A percentile compares a stretch with the other conserved stretches of the same genome.
Conservation (phyloP, 139 green algal genomes). For the Closterium sp. region DNA sequence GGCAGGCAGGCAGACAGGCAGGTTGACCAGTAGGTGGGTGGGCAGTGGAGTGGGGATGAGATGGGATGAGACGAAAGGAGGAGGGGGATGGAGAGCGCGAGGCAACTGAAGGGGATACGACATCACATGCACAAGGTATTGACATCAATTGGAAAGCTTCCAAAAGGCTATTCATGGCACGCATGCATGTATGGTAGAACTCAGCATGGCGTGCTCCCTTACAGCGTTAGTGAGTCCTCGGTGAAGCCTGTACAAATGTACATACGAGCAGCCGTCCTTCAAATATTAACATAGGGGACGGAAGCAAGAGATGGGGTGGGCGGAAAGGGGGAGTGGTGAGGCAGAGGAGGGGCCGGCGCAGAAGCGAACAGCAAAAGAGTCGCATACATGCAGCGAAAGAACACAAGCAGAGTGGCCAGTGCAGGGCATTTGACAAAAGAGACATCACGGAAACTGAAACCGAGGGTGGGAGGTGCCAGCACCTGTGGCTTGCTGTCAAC, state of each 20-base stretch:
- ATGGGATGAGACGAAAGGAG: too few species aligned
- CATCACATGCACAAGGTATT: neutral
- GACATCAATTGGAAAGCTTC: neutral
- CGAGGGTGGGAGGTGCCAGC: too few species aligned
- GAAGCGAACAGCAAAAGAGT: neutral
- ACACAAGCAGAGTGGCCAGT: too few species aligned
- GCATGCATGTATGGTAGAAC: neutral
- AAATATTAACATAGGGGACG: too few species aligned
- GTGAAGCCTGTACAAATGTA: constrained; percentile 63
- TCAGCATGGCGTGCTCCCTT: constrained; percentile 15
- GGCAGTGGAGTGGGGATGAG: neutral
- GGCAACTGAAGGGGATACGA: neutral
- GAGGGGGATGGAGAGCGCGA: neutral
- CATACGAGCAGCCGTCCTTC: constrained; percentile 20
- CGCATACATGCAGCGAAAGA: too few species aligned
- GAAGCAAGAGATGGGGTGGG: neutral
- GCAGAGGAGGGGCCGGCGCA: neutral
- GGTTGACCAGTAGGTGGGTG: neutral
- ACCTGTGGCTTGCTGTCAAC: neutral
- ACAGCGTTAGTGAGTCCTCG: constrained; percentile 68
- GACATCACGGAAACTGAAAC: too few species aligned
- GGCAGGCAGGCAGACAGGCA: neutral
- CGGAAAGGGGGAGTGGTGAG: neutral
- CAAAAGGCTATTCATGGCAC: too few species aligned
- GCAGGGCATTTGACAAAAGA: too few species aligned